These are phyloP conservation scores for Termitomyces sp. DNA, from an alignment of 768 basidiomycete genomes.

Conservation along the genomic window DNA sequence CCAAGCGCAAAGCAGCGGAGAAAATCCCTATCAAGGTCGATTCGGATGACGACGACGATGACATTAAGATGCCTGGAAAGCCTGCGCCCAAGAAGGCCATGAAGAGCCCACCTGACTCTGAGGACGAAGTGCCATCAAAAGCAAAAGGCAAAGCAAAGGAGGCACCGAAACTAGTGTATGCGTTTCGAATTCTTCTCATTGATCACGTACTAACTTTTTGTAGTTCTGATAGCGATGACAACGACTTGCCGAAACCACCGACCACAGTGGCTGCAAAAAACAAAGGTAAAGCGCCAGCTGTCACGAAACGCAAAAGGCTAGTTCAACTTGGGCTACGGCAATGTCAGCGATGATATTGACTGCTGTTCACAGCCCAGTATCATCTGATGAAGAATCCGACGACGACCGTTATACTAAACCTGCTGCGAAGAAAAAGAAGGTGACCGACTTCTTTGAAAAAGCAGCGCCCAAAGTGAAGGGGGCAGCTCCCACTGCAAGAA, in stretches of 20 bases:
- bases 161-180: conserved; percentile 10
- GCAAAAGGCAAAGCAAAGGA: conserved; percentile 17
- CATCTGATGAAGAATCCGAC: conserved; percentile 35
- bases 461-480: conserved; percentile 34
- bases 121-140: conserved; percentile 25
- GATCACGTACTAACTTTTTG: background rate
- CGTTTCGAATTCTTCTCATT: too few species aligned
- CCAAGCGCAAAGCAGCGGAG: conserved; percentile 22
- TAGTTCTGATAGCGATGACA: conserved; percentile 12
- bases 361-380: conserved; percentile 26
- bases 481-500: conserved; percentile 38
- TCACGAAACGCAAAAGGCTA: conserved; percentile 71
- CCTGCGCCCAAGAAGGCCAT: conserved; percentile 18
- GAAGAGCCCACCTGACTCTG: conserved; percentile 30
- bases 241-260: conserved; percentile 7
- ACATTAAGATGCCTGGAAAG: conserved; percentile 12
- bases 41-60: conserved; percentile 20
- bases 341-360: background rate
- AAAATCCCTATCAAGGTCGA: conserved; percentile 22
- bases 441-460: conserved; percentile 66
- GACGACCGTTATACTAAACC: conserved; percentile 46
- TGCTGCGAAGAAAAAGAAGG: conserved; percentile 51
- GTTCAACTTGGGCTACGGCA: background rate
- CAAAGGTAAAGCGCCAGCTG: conserved; percentile 24
- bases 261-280: conserved; percentile 10